Evolutionary conservation across 371 early-diverging fungal genomes (phyloP).

Genomic region (Lichtheimia hyalospora): DNA sequence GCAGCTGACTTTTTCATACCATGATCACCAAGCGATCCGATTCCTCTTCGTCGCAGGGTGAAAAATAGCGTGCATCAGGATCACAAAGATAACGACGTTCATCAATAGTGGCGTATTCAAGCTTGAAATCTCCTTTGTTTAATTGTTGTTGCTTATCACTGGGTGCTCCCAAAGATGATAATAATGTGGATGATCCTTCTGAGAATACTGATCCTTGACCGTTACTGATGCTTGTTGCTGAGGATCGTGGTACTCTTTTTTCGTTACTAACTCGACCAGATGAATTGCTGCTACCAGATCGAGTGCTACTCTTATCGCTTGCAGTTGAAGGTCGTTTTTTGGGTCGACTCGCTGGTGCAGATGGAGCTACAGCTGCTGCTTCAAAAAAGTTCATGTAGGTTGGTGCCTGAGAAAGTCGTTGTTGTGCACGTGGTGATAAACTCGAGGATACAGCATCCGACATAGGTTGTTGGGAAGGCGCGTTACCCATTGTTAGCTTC

Average conservation of each 20-base stretch:
- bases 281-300: conserved; percentile 7
- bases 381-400: conserved; percentile 19
- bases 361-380: conserved; percentile 13
- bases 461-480: conserved; percentile 15
- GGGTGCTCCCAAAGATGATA: not conserved
- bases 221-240: conserved; percentile 2
- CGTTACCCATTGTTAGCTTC: conserved; percentile 18
- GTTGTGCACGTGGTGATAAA: conserved; percentile 18
- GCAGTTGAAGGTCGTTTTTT: conserved; percentile 7
- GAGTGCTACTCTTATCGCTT: conserved; percentile 3
- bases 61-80: conserved; percentile 10
- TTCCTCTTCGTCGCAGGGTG: conserved; percentile 44
- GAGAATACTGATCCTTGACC: not conserved
- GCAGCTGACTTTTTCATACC: conserved; percentile 18
- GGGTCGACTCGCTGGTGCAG: conserved; percentile 8
- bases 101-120: conserved; percentile 11
- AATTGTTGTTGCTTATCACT: not conserved
- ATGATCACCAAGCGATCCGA: conserved; percentile 39
- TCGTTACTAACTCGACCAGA: conserved; percentile 2
- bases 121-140: not conserved
- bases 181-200: too few relatives aligned
- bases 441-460: conserved; percentile 16
- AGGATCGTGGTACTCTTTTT: conserved; percentile 1
- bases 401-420: conserved; percentile 21
- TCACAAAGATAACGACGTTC: conserved; percentile 15